Base-by-base conservation (phyloP, 83 land plant species). In the Picea abies region DNA sequence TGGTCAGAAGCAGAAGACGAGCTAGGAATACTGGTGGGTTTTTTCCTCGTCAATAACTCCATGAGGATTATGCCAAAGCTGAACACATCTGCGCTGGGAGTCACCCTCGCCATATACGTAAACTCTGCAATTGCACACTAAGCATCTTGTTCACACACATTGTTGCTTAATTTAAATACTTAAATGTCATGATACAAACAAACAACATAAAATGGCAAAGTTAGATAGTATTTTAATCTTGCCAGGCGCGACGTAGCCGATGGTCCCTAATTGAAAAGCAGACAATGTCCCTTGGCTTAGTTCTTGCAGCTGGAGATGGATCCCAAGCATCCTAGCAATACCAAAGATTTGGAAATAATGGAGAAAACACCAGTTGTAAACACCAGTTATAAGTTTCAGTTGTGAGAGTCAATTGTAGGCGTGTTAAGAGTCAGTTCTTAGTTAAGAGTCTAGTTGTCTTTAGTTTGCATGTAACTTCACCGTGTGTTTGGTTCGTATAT, bases 201-300 rank as follows among this genome's bases (percentile, higher is more conserved):
- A 14, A 76, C n/a, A 23, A 10, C 37, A 23, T 20, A 49, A 23
- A 68, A 84, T 1, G 8, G 17, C 0, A 63, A 32, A 47, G 9
- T 14, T 23, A 52, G 86, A 82, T 0, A 87, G 81, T 2, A 63
- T 17, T 39, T 63, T 76, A 63, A 63, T 20, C 25, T 80, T 84
- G 83, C 94, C 94, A 79, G 92, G 92, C 39, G 92, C 92, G 68
- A 92, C n/a, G 82, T 90, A 90, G 73, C 92, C 92, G 11, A 92
- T 85, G 41, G 92, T 90, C 78, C 92, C 94, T 80, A 71, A 89
- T 64, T 90, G 87, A 78, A 90, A 90, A 20, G 25, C 25, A 23
- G 68, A n/a, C 10, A 8, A 20, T 6, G 68, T 65, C 68, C n/a
- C 25, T 5, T 65, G 25, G 25, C 25, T n/a, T 62, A 77, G 66